These are phyloP conservation scores for Triangularia verruculosa DNA, from an alignment of 2,329 filamentous ascomycete species.

Conservation along the genomic window DNA sequence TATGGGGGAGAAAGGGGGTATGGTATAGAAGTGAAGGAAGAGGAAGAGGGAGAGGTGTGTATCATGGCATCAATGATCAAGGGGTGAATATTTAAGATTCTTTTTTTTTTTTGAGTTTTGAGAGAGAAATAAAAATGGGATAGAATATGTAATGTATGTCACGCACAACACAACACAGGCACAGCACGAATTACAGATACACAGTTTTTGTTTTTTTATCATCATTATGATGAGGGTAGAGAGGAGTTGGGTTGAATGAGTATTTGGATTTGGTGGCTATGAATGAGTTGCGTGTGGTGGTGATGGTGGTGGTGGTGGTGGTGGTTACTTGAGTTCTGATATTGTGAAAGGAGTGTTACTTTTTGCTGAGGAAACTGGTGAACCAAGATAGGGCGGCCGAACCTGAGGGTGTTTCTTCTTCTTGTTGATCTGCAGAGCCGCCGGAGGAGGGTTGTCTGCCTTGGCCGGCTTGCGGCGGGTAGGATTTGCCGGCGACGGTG, in stretches of 20 bases:
- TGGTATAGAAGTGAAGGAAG: neutral
- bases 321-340: neutral
- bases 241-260: too few species aligned
- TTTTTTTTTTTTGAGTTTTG: too few species aligned
- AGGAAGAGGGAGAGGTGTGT: neutral
- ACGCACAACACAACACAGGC: neutral
- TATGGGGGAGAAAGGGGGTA: neutral
- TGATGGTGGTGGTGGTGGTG: neutral
- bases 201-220: neutral
- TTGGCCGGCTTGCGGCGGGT: slow-evolving; percentile 8
- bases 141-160: neutral
- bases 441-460: neutral
- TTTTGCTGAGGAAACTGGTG: neutral
- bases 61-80: neutral
- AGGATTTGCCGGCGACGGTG: neutral
- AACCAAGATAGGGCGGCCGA: neutral
- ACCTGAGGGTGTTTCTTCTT: neutral
- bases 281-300: too few species aligned
- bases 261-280: neutral
- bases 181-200: neutral
- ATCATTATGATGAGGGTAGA: neutral
- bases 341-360: neutral
- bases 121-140: neutral
- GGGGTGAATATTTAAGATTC: neutral
- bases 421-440: neutral